phyloP scores from a whole-genome alignment of 306 rosid genomes.

The Adenanthera pavonina region DNA sequence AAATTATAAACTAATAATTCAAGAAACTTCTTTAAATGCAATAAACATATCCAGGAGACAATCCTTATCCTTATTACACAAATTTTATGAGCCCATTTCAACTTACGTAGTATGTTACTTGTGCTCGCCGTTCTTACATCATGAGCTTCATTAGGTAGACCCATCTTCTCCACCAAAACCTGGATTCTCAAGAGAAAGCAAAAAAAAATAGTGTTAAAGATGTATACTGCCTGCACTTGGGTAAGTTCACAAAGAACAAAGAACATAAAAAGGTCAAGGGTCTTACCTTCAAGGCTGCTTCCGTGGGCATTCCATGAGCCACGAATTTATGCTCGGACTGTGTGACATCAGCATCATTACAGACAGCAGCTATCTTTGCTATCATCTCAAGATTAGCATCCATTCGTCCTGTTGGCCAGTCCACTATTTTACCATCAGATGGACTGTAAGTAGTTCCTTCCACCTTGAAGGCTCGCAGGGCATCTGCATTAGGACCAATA shows the following conservation, averaged over 20 bases:
- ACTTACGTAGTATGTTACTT: constrained; percentile 50
- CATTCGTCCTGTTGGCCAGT: constrained; percentile 53
- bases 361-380: constrained; percentile 60
- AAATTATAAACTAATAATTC: not conserved
- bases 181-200: constrained; percentile 31
- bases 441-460: constrained; percentile 66
- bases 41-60: constrained; percentile 1
- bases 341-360: constrained; percentile 54
- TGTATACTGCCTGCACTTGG: not conserved
- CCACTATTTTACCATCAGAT: constrained; percentile 55
- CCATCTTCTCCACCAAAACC: constrained; percentile 83
- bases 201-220: not conserved
- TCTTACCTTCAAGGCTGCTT: constrained; percentile 60
- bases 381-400: constrained; percentile 62
- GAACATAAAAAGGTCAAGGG: not conserved
- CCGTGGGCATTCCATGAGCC: constrained; percentile 62
- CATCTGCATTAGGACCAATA: constrained; percentile 45
- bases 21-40: not conserved
- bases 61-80: not conserved
- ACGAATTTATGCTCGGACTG: constrained; percentile 50
- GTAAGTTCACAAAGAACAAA: not conserved
- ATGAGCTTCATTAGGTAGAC: constrained; percentile 51
- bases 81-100: not conserved
- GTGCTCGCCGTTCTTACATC: constrained; percentile 23
- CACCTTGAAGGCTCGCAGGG: constrained; percentile 49